Conservation (phyloP, 2,329 filamentous ascomycete species). For the Colletotrichum truncatum region DNA sequence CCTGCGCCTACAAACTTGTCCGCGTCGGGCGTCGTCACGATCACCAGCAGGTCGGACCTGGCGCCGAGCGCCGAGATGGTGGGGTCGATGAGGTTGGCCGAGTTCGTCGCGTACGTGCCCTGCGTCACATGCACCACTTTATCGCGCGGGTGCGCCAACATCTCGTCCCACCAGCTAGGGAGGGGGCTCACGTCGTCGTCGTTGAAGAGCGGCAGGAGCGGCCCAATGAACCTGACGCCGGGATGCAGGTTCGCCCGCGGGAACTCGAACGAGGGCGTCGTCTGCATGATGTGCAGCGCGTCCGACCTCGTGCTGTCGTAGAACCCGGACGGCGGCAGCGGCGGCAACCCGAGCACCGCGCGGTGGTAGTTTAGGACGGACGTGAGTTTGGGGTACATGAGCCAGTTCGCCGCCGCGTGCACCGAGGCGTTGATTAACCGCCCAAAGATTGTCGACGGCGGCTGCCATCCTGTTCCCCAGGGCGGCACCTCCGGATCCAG, state of each 20-base stretch:
- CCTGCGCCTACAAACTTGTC: background rate
- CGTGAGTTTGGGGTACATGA: slow-evolving; percentile 15
- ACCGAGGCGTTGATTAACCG: background rate
- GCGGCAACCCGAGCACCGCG: background rate
- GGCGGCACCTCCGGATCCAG: slow-evolving; percentile 17
- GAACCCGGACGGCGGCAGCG: slow-evolving; percentile 5
- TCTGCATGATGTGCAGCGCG: slow-evolving; percentile 7
- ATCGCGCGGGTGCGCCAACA: slow-evolving; percentile 31
- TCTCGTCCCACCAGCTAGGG: slow-evolving; percentile 34
- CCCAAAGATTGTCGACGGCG: background rate
- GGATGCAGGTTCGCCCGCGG: slow-evolving; percentile 26
- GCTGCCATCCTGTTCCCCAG: background rate
- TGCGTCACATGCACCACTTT: slow-evolving; percentile 34
- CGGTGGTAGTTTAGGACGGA: background rate
- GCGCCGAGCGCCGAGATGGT: slow-evolving; percentile 27
- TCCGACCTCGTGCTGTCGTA: slow-evolving; percentile 11
- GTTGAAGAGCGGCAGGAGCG: background rate
- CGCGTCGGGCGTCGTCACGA: slow-evolving; percentile 8
- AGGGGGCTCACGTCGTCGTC: background rate
- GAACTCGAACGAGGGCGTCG: slow-evolving; percentile 33
- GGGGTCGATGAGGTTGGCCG: slow-evolving; percentile 26
- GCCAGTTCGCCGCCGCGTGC: background rate
- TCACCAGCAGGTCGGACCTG: background rate
- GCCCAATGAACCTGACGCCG: slow-evolving; percentile 29
- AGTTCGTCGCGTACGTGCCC: slow-evolving; percentile 29